These are phyloP conservation scores for Peziza echinospora DNA, from an alignment of 495 filamentous ascomycete species.

Conservation along the genomic window DNA sequence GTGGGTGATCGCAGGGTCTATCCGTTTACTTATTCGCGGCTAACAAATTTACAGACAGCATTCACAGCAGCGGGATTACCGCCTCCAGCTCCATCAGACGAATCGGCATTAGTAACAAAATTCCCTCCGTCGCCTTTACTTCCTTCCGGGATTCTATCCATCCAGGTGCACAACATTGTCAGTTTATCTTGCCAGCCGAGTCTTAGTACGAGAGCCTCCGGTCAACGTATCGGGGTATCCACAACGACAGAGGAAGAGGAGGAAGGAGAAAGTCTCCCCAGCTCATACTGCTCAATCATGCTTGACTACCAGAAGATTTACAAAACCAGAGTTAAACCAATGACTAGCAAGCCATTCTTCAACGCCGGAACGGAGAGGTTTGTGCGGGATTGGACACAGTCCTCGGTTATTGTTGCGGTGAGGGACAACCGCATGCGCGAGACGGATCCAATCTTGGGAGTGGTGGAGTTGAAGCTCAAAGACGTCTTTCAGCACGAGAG, in stretches of 20 bases:
- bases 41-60: not conserved
- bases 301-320: slow-evolving; percentile 50
- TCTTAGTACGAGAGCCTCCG: slow-evolving; percentile 24
- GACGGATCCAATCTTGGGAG: slow-evolving; percentile 42
- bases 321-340: slow-evolving; percentile 49
- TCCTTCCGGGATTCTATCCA: slow-evolving; percentile 39
- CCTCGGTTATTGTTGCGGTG: slow-evolving; percentile 43
- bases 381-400: slow-evolving; percentile 41
- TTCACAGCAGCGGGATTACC: not conserved
- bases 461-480: slow-evolving; percentile 39
- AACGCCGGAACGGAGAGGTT: slow-evolving; percentile 55
- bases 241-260: slow-evolving; percentile 34
- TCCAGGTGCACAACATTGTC: slow-evolving; percentile 54
- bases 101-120: slow-evolving; percentile 18
- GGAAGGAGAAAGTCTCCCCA: slow-evolving; percentile 37
- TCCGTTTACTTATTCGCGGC: too few relatives aligned
- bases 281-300: slow-evolving; percentile 47
- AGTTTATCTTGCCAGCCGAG: slow-evolving; percentile 35
- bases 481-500: slow-evolving; percentile 34
- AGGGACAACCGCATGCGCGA: slow-evolving; percentile 42
- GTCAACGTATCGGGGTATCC: slow-evolving; percentile 13
- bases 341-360: slow-evolving; percentile 56
- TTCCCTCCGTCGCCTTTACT: slow-evolving; percentile 32
- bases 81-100: slow-evolving; percentile 1
- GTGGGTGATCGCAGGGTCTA: too few relatives aligned